Evolutionary conservation across 2,329 filamentous ascomycete species (phyloP), one percentile per base, ranked within the genome.

Genomic region (Coniochaeta pulveracea): DNA sequence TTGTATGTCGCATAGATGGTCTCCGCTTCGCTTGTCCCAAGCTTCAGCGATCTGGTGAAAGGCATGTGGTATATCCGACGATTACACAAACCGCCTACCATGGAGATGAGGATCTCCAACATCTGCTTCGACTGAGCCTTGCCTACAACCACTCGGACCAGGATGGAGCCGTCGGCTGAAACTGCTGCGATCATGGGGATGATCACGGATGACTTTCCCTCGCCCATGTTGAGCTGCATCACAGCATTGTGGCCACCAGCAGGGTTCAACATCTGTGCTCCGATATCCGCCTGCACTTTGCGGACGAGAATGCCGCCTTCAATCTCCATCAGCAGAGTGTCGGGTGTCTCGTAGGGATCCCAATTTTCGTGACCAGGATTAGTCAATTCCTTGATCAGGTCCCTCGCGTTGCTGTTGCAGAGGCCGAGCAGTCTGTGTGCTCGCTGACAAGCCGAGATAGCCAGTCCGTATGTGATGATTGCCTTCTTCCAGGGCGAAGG

Each of bases 181-280:
- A 58, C 51, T 0, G 67, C 53, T 0, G 69, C 69, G 0, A 79
- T 66, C 23, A 81, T 75, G 0, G 78, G 79, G 0, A 79, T 62
- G 31, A 86, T 83, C 2, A 82, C 70, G 0, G 77, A 79, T 0
- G 74, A 75, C 40, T 83, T 84, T 0, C 78, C 79, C 44, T 80
- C 68, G 0, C 79, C 79, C 77, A 84, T 84, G 40, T 80, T 81
- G 3, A 84, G 49, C 43, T 82, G 76, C 57, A 81, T 66, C 0
- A 76, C 65, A 0, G 62, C 49, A 41, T 76, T 80, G 0, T 47
- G 18, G 0, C 44, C 48, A 0, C 45, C 46, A 0, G 47, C 42
- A 0, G 64, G 63, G 0, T 43, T 33, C 3, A 61, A 66, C 69
- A 85, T 83, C 14, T 64, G 46, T 0, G 36, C 27, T 0, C 77